phyloP scores from a whole-genome alignment of 805 yeast genomes.

The Starmerella sp. region DNA sequence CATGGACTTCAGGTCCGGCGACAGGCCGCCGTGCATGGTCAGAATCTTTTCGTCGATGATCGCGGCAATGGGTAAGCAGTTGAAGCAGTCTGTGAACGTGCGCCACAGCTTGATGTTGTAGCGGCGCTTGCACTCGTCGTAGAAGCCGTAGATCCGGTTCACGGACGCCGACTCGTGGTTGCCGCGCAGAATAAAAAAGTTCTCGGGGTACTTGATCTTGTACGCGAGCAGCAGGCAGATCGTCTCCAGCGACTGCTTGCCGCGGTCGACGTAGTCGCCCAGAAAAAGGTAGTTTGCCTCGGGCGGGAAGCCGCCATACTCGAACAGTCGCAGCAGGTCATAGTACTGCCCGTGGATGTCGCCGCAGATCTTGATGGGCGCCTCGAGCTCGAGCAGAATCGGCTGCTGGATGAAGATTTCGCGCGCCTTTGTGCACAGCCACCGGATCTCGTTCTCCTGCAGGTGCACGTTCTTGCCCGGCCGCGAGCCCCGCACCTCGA shows the following conservation, averaged over 20 bases:
- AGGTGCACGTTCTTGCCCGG: slow-evolving; percentile 95
- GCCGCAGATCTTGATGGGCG: slow-evolving; percentile 91
- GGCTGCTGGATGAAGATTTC: slow-evolving; percentile 98
- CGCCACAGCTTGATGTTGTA: slow-evolving; percentile 98
- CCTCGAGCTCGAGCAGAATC: slow-evolving; percentile 85
- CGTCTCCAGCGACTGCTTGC: slow-evolving; percentile 93
- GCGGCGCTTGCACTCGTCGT: slow-evolving; percentile 94
- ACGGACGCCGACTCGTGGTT: slow-evolving; percentile 98
- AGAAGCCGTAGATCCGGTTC: slow-evolving; percentile 94
- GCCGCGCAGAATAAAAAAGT: slow-evolving; percentile 92
- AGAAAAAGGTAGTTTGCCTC: slow-evolving; percentile 91
- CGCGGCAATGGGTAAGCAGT: slow-evolving; percentile 97
- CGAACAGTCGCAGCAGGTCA: slow-evolving; percentile 86
- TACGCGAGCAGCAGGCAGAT: slow-evolving; percentile 88
- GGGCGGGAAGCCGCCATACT: slow-evolving; percentile 98
- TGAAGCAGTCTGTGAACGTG: slow-evolving; percentile 95
- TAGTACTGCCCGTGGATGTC: slow-evolving; percentile 98
- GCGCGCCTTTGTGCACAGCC: slow-evolving; percentile 92
- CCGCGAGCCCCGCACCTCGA: slow-evolving; percentile 95
- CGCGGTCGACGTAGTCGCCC: slow-evolving; percentile 98
- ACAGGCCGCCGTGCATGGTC: slow-evolving; percentile 97
- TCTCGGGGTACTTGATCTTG: slow-evolving; percentile 96
- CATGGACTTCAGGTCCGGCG: slow-evolving; percentile 95
- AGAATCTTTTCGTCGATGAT: slow-evolving; percentile 95
- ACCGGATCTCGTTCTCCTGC: slow-evolving; percentile 88